Evolutionary conservation across 2,329 filamentous ascomycete genomes (phyloP), one percentile per base, ranked within the genome.

Genomic region (Colletotrichum sp.): DNA sequence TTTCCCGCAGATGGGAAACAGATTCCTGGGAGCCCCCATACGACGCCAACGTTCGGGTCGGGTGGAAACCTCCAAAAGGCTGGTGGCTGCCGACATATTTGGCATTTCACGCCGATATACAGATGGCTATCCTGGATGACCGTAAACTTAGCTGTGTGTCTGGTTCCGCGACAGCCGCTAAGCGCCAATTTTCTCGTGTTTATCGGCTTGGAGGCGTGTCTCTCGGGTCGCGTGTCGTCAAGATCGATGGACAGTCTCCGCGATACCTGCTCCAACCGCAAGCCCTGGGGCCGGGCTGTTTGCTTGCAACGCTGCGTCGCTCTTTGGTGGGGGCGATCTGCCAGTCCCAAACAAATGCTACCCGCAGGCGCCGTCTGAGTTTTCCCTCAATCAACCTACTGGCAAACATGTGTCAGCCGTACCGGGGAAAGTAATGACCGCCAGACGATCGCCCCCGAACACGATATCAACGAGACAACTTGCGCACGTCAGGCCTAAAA

Each of bases 1-100:
- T 73, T 36, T 65, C 57, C 74, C 59, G 74, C 74, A 34, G 9
- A 39, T 18, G 44, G 32, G 59, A 36, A 73, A 73, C 65, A 59
- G 65, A 65, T 22, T 71, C 32, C n/a, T 75, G 72, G 63, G 15
- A 60, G 55, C 44, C 66, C 44, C 59, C 66, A 60, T n/a, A 24
- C 26, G 36, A 9, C 15, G 44, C 28, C 44, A 63, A 39, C 24
- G 69, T 36, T 36, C 52, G 22, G 52, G 22, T 36, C 26, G 44
- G 48, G 26, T 32, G n/a, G n/a, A 55, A 32, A 15, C 26, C 52
- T 34, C 59, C 26, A 64, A 64, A 39, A 12, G 34, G 22, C 30
- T 36, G 13, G 60, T 34, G 32, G 60, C 60, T 64, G 8, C 12
- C n/a, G n/a, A 36, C 24, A 62, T 30, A n/a, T 32, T 32, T 30